Percentiles rank a stretch among this genome's conserved stretches.
These are phyloP conservation scores for Candida pseudofarinosa DNA, from an alignment of 805 yeast species.

Conservation along the genomic window DNA sequence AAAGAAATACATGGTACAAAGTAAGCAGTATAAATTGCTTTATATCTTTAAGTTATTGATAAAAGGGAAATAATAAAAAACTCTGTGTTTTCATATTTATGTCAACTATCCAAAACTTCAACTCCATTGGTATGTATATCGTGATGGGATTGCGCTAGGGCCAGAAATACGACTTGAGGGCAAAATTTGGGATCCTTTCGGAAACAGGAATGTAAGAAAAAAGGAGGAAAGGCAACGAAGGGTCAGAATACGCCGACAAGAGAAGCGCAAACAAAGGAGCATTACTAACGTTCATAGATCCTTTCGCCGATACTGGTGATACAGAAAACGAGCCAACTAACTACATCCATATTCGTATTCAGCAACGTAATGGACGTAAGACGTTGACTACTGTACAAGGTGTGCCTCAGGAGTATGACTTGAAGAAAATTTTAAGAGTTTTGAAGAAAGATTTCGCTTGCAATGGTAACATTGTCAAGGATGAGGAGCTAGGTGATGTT, in stretches of 20 bases:
- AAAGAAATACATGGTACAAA: background rate
- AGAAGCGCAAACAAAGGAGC: too few relatives aligned
- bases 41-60: background rate
- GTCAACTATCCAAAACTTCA: slow-evolving; percentile 91
- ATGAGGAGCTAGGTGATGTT: slow-evolving; percentile 92
- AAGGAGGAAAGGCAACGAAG: too few relatives aligned
- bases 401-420: slow-evolving; percentile 89
- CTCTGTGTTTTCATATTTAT: slow-evolving; percentile 30
- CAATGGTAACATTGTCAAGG: slow-evolving; percentile 96
- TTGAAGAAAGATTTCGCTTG: slow-evolving; percentile 98
- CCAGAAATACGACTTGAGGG: too few relatives aligned
- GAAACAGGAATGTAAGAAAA: background rate
- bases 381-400: slow-evolving; percentile 98
- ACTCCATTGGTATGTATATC: slow-evolving; percentile 59
- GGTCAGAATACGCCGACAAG: background rate
- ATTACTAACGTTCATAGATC: slow-evolving; percentile 48
- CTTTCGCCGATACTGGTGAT: slow-evolving; percentile 99
- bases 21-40: background rate
- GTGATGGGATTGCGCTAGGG: too few relatives aligned
- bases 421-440: slow-evolving; percentile 88
- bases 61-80: slow-evolving; percentile 5
- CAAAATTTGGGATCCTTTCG: too few relatives aligned
- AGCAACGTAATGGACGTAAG: slow-evolving; percentile 99
- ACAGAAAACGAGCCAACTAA: slow-evolving; percentile 94
- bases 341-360: slow-evolving; percentile 97